Evolutionary conservation across 2,329 filamentous ascomycete genomes (phyloP), one percentile per base, ranked within the genome.

Genomic region (Sclerotinia nivalis): DNA sequence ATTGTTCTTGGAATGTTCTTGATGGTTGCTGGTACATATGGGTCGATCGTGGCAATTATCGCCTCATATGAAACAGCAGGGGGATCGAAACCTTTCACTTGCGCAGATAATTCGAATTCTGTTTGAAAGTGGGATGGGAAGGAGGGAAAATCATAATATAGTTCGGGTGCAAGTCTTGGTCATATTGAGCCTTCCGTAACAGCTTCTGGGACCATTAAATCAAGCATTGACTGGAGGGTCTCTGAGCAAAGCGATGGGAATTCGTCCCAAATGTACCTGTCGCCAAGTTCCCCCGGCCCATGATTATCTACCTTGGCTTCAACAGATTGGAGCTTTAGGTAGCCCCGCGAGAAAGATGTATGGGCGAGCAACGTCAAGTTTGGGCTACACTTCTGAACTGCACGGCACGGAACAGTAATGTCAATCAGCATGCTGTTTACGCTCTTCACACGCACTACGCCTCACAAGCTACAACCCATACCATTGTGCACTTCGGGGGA

Each of bases 1-100:
- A 68, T 68, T 45, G 12, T 40, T 2, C 31, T 68, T 13, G 66
- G 55, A 49, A 12, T 5, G 4, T 68, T 68, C 22, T 62, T 68
- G 18, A 61, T 60, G 55, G 25, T 68, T n/a, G 66, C 55, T n/a
- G 66, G 66, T 22, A 68, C 66, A 3, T 68, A 68, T 4, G 66
- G 66, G 6, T 60, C 56, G 7, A 61, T 68, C 13, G 66, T 61
- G 13, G 56, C n/a, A 7, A 68, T 68, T 20, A 68, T 68, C 20
- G 55, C 52, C 13, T 60, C 66, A 2, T 68, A 68, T 13, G 15
- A 37, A 0, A 13, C 31, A 4, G 45, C 66, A 7, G 56, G 56
- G 18, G 61, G 61, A 43, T 43, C 61, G 6, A 65, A 10, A 22
- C 34, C 61, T 5, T 65, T 65, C 22, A 43, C 22, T 6, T 65